Evolutionary conservation across 306 rosid genomes (phyloP).

Genomic region (Medicago truncatula): MtrunA17r5.0-ANR NC_053044.1:26892501-26893000

Average conservation of each 20-base stretch:
- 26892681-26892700: too few relatives aligned
- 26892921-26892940: background rate
- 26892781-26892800: background rate
- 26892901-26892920: background rate
- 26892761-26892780: conserved; percentile 12
- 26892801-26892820: conserved; percentile 10
- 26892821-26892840: background rate
- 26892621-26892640: background rate
- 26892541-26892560: background rate
- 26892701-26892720: too few relatives aligned
- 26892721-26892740: background rate
- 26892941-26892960: background rate
- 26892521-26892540: background rate
- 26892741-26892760: background rate
- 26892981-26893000: background rate
- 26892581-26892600: background rate
- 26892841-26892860: too few relatives aligned
- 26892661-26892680: too few relatives aligned
- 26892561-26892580: background rate
- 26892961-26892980: background rate
- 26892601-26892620: background rate
- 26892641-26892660: background rate
- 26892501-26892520: conserved; percentile 18
- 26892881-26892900: background rate
- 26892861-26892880: background rate